These are phyloP conservation scores for Bromus sterilis DNA, from an alignment of 176 grass and related monocot species.

Conservation along the genomic window DNA sequence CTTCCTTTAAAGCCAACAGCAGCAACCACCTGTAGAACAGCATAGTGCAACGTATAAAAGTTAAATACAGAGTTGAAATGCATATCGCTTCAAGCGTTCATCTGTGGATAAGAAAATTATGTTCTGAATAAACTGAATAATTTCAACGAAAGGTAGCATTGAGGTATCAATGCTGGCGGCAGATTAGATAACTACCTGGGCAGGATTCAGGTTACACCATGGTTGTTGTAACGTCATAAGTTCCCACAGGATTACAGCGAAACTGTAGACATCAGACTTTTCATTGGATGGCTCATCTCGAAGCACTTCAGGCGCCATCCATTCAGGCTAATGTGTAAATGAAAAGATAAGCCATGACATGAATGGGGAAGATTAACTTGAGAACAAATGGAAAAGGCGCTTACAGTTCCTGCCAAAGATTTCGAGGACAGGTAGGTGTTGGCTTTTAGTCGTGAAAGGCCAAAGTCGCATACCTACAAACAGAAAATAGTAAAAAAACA, in stretches of 20 bases:
- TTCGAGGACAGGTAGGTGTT: conserved; percentile 92
- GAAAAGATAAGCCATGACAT: neutral
- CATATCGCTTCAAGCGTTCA: neutral
- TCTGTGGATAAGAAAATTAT: neutral
- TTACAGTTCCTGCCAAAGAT: conserved; percentile 97
- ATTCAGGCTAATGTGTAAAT: conserved; percentile 74
- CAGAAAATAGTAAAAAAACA: neutral
- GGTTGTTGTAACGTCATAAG: conserved; percentile 97
- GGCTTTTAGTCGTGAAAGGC: conserved; percentile 90
- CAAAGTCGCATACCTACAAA: conserved; percentile 92
- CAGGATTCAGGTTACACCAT: conserved; percentile 91
- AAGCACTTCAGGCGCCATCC: conserved; percentile 99
- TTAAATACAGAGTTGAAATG: neutral
- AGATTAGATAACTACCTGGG: conserved; percentile 50
- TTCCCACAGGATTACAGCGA: conserved; percentile 92
- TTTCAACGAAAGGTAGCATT: neutral
- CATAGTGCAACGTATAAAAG: neutral
- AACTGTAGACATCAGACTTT: conserved; percentile 97
- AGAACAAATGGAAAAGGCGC: conserved; percentile 18
- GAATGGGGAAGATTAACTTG: neutral
- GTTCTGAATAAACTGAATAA: neutral
- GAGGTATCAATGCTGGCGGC: neutral
- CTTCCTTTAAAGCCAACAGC: conserved; percentile 90
- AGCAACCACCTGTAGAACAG: conserved; percentile 67
- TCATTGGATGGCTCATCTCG: conserved; percentile 96